Evolutionary conservation across 2,329 filamentous ascomycete species (phyloP).

Genomic region (Xylaria sp.): DNA sequence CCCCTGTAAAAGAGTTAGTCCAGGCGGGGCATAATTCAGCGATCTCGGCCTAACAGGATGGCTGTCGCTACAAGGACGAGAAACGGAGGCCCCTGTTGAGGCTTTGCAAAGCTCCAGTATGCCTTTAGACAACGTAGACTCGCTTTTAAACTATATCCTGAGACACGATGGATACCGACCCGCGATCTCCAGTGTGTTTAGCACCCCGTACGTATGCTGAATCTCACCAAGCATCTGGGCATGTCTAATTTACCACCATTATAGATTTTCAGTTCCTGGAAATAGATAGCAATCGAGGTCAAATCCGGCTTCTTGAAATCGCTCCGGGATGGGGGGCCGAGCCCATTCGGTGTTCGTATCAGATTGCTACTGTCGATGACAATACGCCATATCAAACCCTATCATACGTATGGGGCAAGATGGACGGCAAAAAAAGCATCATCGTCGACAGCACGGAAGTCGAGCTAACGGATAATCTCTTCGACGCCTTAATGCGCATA

Average conservation of each 20-base stretch:
- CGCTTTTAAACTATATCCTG: not conserved
- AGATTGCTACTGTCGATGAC: conserved; percentile 3
- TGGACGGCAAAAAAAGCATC: not conserved
- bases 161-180: conserved; percentile 9
- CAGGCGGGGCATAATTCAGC: not conserved
- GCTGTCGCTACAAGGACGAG: not conserved
- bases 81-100: not conserved
- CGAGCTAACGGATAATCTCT: conserved; percentile 24
- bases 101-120: not conserved
- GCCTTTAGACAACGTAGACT: not conserved
- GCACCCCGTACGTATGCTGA: conserved; percentile 13
- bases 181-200: conserved; percentile 18
- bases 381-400: conserved; percentile 21
- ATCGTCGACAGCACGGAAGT: conserved; percentile 14
- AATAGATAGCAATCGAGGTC: conserved; percentile 19
- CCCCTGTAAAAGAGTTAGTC: not conserved
- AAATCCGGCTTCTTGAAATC: conserved; percentile 26
- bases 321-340: conserved; percentile 13
- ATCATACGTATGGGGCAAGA: conserved; percentile 29
- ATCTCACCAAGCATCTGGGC: not conserved
- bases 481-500: conserved; percentile 13
- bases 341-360: conserved; percentile 18
- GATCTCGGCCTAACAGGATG: not conserved
- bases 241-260: not conserved
- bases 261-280: conserved; percentile 15